Evolutionary conservation across 2,329 filamentous ascomycete genomes (phyloP).

Genomic region (Verticillium albo-atrum): DNA sequence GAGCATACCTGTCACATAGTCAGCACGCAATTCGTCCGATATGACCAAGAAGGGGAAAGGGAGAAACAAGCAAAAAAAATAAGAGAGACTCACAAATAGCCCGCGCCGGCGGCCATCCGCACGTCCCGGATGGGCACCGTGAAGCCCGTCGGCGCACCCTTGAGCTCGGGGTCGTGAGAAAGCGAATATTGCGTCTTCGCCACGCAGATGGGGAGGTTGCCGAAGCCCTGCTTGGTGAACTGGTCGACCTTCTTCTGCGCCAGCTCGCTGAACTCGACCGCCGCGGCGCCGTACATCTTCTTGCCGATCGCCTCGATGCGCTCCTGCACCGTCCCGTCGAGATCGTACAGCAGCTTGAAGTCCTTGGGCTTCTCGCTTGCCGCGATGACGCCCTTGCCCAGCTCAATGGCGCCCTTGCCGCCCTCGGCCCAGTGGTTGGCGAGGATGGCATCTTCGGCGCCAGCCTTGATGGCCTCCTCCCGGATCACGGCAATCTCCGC

Average conservation of each 20-base stretch:
- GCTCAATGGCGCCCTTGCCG: conserved; percentile 81
- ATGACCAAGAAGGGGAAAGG: no score
- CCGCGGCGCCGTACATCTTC: conserved; percentile 89
- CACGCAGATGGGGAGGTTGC: conserved; percentile 90
- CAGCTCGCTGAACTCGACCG: conserved; percentile 88
- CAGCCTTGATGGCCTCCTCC: conserved; percentile 86
- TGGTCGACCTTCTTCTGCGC: conserved; percentile 96
- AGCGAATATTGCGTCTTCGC: conserved; percentile 99
- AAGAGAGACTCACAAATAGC: conserved; percentile 66
- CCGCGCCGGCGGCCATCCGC: conserved; percentile 86
- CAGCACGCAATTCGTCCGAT: conserved; percentile 18
- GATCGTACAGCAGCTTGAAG: conserved; percentile 81
- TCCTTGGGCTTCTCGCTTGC: conserved; percentile 80
- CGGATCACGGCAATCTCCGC: conserved; percentile 86
- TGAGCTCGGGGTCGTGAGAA: conserved; percentile 86
- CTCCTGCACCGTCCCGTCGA: conserved; percentile 76
- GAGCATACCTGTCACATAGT: conserved; percentile 62
- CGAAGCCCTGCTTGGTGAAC: conserved; percentile 88
- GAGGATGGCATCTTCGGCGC: conserved; percentile 88
- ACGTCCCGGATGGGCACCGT: conserved; percentile 94
- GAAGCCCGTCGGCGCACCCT: conserved; percentile 92
- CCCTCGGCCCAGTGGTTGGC: conserved; percentile 97
- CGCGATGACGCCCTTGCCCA: conserved; percentile 81
- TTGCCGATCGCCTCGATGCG: conserved; percentile 88
- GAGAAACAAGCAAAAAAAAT: no score